Evolutionary conservation across 2,329 filamentous ascomycete species (phyloP).

Genomic region (Claviceps paspali): DNA sequence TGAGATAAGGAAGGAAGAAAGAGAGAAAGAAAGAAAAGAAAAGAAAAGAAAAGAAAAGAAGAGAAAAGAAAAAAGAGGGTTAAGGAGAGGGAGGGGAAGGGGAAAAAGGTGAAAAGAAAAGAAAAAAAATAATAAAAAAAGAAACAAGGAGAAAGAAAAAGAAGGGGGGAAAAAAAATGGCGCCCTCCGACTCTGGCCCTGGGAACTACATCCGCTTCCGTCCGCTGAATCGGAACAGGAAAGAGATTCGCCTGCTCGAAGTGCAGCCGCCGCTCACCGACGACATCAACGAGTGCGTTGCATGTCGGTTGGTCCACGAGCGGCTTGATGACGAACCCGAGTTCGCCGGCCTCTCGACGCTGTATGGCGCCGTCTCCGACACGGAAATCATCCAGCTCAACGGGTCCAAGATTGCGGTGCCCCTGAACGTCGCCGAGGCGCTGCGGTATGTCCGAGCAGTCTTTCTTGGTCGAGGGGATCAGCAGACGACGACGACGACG

Average conservation of each 20-base stretch:
- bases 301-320: conserved; percentile 18
- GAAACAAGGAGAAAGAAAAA: too few species aligned
- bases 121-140: too few species aligned
- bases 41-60: too few species aligned
- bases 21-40: too few species aligned
- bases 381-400: conserved; percentile 17
- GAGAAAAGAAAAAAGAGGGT: too few species aligned
- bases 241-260: conserved; percentile 19
- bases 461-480: conserved; percentile 12
- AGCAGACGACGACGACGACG: too few species aligned
- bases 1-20: too few species aligned
- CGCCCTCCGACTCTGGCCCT: not conserved
- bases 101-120: too few species aligned
- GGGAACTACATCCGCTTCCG: conserved; percentile 7
- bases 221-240: conserved; percentile 10
- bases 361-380: conserved; percentile 14
- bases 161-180: too few species aligned
- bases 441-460: conserved; percentile 18
- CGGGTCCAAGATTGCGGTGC: conserved; percentile 13
- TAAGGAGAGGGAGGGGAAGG: too few species aligned
- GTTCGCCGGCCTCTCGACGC: conserved; percentile 17
- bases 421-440: conserved; percentile 15
- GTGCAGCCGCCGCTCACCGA: conserved; percentile 13
- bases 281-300: conserved; percentile 14
- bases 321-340: conserved; percentile 12